Conservation (phyloP, 768 basidiomycete species). For the Butyriboletus loyo region DNA sequence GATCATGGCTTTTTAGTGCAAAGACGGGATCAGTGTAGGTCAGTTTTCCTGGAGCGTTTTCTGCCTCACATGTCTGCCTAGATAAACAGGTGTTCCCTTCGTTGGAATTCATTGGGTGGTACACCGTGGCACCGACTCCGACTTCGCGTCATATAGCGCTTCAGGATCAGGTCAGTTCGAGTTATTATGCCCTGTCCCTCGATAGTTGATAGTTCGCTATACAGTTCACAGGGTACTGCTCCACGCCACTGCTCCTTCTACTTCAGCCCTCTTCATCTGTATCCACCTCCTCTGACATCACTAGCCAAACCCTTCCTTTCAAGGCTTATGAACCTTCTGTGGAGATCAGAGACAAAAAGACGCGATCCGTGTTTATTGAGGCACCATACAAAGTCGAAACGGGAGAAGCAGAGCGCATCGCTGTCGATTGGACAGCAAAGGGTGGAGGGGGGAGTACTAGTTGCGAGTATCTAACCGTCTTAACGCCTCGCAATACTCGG, state of each 20-base stretch:
- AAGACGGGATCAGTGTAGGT: slow-evolving; percentile 83
- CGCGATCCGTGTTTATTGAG: slow-evolving; percentile 79
- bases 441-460: slow-evolving; percentile 81
- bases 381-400: slow-evolving; percentile 90
- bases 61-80: slow-evolving; percentile 32
- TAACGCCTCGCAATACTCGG: background rate
- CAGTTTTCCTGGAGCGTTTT: background rate
- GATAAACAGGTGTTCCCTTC: slow-evolving; percentile 99
- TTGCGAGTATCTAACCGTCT: slow-evolving; percentile 45
- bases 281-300: slow-evolving; percentile 47
- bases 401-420: slow-evolving; percentile 97
- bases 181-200: background rate
- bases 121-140: slow-evolving; percentile 78
- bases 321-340: slow-evolving; percentile 92
- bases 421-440: slow-evolving; percentile 92
- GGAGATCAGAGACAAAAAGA: slow-evolving; percentile 76
- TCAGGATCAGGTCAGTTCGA: slow-evolving; percentile 70
- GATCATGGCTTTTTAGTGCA: slow-evolving; percentile 81
- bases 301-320: slow-evolving; percentile 78
- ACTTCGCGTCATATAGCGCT: slow-evolving; percentile 73
- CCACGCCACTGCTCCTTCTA: slow-evolving; percentile 85
- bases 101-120: slow-evolving; percentile 97
- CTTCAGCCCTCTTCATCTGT: slow-evolving; percentile 54
- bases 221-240: slow-evolving; percentile 82
- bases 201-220: background rate